These are phyloP conservation scores for Aureobasidium lini DNA, from an alignment of 2,329 filamentous ascomycete genomes.

Conservation along the genomic window DNA sequence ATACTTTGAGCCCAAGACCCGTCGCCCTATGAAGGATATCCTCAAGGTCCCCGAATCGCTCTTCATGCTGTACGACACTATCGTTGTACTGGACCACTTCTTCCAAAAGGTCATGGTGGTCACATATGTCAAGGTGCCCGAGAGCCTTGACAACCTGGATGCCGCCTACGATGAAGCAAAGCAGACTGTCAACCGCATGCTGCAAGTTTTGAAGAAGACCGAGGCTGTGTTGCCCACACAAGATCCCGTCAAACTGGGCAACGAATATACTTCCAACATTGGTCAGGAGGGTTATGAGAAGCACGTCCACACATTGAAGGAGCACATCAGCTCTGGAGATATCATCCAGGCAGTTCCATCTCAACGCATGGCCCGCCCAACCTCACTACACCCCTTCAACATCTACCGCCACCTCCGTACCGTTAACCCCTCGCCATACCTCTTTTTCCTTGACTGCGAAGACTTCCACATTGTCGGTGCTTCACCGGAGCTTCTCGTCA, in stretches of 20 bases:
- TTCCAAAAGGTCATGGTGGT: slow-evolving; percentile 89
- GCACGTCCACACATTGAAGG: slow-evolving; percentile 80
- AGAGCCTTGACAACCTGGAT: slow-evolving; percentile 46
- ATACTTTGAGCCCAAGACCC: slow-evolving; percentile 98
- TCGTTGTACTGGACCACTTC: slow-evolving; percentile 91
- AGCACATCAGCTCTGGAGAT: slow-evolving; percentile 84
- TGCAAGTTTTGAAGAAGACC: slow-evolving; percentile 64
- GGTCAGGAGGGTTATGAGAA: slow-evolving; percentile 79
- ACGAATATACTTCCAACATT: slow-evolving; percentile 86
- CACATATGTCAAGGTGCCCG: slow-evolving; percentile 69
- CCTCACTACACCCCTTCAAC: slow-evolving; percentile 91
- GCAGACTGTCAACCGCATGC: slow-evolving; percentile 55
- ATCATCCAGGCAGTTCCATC: slow-evolving; percentile 98
- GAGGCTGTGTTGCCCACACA: slow-evolving; percentile 61
- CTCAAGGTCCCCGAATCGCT: slow-evolving; percentile 85
- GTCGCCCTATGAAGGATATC: slow-evolving; percentile 73
- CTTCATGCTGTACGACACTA: slow-evolving; percentile 95
- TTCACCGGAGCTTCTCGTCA: slow-evolving; percentile 89
- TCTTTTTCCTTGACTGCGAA: slow-evolving; percentile 89
- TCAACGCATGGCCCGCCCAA: slow-evolving; percentile 84
- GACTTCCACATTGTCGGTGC: slow-evolving; percentile 94
- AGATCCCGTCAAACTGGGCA: slow-evolving; percentile 60
- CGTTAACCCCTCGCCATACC: slow-evolving; percentile 95
- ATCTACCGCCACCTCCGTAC: slow-evolving; percentile 92
- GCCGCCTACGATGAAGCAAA: slow-evolving; percentile 63